Conservation (phyloP, 306 rosid species). For the Astragalus glycyphyllos region DNA sequence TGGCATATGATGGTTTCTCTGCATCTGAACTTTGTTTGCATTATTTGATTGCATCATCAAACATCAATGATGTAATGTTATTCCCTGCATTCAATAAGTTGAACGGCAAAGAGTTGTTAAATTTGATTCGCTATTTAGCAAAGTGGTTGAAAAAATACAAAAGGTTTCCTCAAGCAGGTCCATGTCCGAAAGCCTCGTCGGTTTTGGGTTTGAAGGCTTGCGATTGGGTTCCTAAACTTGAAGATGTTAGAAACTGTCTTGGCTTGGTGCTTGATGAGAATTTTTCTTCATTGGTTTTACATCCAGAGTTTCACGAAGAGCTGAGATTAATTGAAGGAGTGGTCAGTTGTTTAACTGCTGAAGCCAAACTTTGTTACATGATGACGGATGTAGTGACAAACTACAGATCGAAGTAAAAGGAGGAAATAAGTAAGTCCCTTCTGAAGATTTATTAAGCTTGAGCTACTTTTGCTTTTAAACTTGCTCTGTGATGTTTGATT, state of each 20-base stretch:
- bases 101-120: conserved; percentile 66
- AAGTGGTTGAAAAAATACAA: conserved; percentile 90
- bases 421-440: conserved; percentile 30
- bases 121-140: conserved; percentile 68
- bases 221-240: conserved; percentile 81
- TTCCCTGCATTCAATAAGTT: conserved; percentile 66
- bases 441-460: not conserved
- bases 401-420: conserved; percentile 49
- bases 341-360: conserved; percentile 63
- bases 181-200: conserved; percentile 54
- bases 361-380: conserved; percentile 62
- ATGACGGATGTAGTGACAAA: conserved; percentile 57
- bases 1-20: conserved; percentile 78
- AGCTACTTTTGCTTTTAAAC: too few relatives aligned
- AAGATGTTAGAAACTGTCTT: conserved; percentile 67
- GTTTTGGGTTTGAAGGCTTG: conserved; percentile 68
- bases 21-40: conserved; percentile 74
- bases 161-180: conserved; percentile 79
- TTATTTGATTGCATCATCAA: conserved; percentile 72
- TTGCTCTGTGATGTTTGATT: too few relatives aligned
- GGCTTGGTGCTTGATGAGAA: conserved; percentile 73
- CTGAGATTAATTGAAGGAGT: conserved; percentile 56
- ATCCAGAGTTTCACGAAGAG: conserved; percentile 76
- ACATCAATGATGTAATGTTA: conserved; percentile 58
- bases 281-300: conserved; percentile 72